Evolutionary conservation across 2,329 filamentous ascomycete genomes (phyloP), one percentile per base, ranked within the genome.

Genomic region (Lachnellula subtilissima): DNA sequence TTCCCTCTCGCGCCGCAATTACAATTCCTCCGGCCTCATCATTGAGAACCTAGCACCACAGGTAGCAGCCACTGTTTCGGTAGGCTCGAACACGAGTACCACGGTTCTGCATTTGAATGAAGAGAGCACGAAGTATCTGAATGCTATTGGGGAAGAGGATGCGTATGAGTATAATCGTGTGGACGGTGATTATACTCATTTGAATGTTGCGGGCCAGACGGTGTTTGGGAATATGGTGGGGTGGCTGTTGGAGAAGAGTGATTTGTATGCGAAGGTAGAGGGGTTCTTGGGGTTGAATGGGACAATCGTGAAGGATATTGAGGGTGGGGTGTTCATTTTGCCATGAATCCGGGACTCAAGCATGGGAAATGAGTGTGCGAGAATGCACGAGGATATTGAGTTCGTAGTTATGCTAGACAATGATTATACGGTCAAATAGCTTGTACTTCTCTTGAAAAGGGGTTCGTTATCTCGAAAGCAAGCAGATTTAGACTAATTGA

Each of bases 151-250:
- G 0, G 64, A 70, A n/a, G 57, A 65, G 0, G 69, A 73, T 28
- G 74, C 74, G 2, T 69, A 67, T 28, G 69, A 62, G 28, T 79
- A 79, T 54, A 78, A 79, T 56, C 55, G 72, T 19, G 65, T 64
- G 5, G 59, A 71, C 2, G 69, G 66, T 4, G 84, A 86, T 63
- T 64, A 69, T 37, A 80, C 77, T 4, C 78, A 80, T 70, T 52
- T 80, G 51, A 80, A 78, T 60, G 61, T 65, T 4, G 68, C 69
- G 53, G 77, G 76, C 0, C 72, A 71, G 32, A 64, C 74, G 5
- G 69, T 80, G 2, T 80, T 80, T 67, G 72, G 75, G 3, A 72
- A 73, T 35, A 69, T 80, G 49, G 76, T 79, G 40, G 73, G 72
- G 19, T 70, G 73, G 56, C 64, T 79, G 60, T 57, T 66, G 5